Evolutionary conservation across 345 rosid genomes (phyloP).

Genomic region (Salix dunnii): DNA sequence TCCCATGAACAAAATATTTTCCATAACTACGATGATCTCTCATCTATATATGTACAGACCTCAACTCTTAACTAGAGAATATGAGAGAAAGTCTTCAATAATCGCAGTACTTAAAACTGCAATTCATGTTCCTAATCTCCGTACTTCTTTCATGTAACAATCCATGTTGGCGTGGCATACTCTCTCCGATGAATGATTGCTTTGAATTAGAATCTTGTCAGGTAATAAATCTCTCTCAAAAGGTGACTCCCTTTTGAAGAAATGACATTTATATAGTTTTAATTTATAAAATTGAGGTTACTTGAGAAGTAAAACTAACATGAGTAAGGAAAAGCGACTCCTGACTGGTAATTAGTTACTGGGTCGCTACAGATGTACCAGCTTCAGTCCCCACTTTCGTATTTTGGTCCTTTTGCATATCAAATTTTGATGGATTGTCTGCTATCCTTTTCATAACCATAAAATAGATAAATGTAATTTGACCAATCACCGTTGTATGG

Average conservation of each 20-base stretch:
- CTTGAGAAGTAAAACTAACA: conserved; percentile 32
- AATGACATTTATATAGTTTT: conserved; percentile 8
- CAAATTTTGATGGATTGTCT: background rate
- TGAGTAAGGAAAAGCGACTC: conserved; percentile 69
- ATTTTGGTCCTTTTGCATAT: conserved; percentile 7
- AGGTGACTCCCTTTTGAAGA: conserved; percentile 25
- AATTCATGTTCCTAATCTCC: background rate
- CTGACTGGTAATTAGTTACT: conserved; percentile 66
- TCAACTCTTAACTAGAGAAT: background rate
- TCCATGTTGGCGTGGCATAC: background rate
- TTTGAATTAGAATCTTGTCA: background rate
- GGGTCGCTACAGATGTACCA: conserved; percentile 45
- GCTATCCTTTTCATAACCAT: background rate
- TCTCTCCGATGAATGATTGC: background rate
- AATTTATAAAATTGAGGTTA: conserved; percentile 18
- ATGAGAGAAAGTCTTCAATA: too few species aligned
- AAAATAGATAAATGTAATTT: background rate
- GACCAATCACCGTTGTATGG: conserved; percentile 17
- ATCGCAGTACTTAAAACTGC: too few species aligned
- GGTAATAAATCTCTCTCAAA: conserved; percentile 29
- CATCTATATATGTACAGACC: too few species aligned
- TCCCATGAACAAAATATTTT: background rate
- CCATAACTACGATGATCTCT: background rate
- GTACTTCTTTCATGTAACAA: background rate
- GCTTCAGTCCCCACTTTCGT: conserved; percentile 33